Base-by-base conservation (phyloP, 164 flowering plant genomes). In the Umbellularia californica region DNA sequence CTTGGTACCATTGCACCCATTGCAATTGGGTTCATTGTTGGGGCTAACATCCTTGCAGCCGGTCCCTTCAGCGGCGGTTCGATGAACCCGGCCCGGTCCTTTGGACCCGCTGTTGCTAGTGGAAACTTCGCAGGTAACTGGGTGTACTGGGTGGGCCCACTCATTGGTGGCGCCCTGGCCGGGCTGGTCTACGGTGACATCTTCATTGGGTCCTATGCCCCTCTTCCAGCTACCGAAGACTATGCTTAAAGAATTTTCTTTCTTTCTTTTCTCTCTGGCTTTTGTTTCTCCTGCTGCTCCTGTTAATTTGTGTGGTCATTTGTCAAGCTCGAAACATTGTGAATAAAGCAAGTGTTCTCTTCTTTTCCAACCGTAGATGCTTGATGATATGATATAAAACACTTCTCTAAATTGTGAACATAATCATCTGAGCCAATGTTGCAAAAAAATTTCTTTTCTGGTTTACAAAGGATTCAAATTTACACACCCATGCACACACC, bases 91-190 rank as follows among this genome's bases (percentile, higher is more conserved):
- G 93, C 93, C 55, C 84, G 88, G 0, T 90, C 93, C 11, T 90
- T 90, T 17, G 93, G 93, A 35, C 93, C 93, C 0, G 93, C 93
- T 17, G 88, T 88, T 11, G 90, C 75, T 2, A 82, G 85, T 63
- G 88, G 93, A 1, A 80, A 85, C 81, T 87, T 83, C 60, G 33
- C 84, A 0, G 70, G 78, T 35, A 83, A 78, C 72, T 90, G 95
- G 95, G 81, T 90, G 77, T 90, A 90, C 75, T 90, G 95, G 95
- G 86, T 86, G 0, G 95, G 95, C 14, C 95, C 95, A 68, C 84
- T 90, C 11, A 70, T 90, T 20, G 95, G 95, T 1, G 90, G 90
- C 25, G 95, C 83, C 5, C 71, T 90, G 19, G 95, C 95, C 9
- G 92, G 90, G n/a, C 79, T 89, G 22, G 73, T 90, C 17, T 90